Percentiles rank a stretch among this genome's conserved stretches.
These are phyloP conservation scores for Hanseniaspora jakobsenii DNA, from an alignment of 805 yeast species.

Conservation along the genomic window DNA sequence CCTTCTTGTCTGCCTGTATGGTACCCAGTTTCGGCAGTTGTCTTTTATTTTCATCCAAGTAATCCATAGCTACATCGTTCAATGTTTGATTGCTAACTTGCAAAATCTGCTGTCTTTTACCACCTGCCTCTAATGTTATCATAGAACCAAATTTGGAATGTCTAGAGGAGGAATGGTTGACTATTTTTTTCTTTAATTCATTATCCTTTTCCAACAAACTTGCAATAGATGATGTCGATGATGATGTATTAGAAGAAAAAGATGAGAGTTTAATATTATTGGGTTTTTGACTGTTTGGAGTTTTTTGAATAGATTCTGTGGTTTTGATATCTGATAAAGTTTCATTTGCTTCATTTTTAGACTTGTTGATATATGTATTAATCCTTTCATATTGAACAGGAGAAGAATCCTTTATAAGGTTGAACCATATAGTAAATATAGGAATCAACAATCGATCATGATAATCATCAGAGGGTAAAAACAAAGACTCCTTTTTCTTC, in stretches of 20 bases:
- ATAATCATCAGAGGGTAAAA: conserved; percentile 37
- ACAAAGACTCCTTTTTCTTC: background rate
- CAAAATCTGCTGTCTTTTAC: conserved; percentile 30
- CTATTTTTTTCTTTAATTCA: conserved; percentile 37
- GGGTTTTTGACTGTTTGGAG: no score
- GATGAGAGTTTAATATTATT: no score
- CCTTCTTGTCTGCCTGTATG: no score
- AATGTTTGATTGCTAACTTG: conserved; percentile 1
- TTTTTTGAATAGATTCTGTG: no score
- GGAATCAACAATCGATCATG: conserved; percentile 47
- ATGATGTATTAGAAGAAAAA: no score
- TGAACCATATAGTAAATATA: conserved; percentile 57
- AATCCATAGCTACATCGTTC: conserved; percentile 3
- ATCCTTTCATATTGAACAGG: conserved; percentile 21
- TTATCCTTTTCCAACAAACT: conserved; percentile 52
- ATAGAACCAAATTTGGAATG: conserved; percentile 89
- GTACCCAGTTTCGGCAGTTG: conserved; percentile 1
- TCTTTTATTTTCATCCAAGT: conserved; percentile 9
- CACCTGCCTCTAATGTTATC: conserved; percentile 54
- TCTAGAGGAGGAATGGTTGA: conserved; percentile 48
- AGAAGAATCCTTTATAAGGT: conserved; percentile 47
- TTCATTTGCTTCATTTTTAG: background rate
- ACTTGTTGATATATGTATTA: background rate
- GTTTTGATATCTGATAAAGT: background rate
- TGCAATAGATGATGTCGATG: no score